Evolutionary conservation across 176 grass and related monocot species (phyloP).

Genomic region (Alopecurus myosuroides): DNA sequence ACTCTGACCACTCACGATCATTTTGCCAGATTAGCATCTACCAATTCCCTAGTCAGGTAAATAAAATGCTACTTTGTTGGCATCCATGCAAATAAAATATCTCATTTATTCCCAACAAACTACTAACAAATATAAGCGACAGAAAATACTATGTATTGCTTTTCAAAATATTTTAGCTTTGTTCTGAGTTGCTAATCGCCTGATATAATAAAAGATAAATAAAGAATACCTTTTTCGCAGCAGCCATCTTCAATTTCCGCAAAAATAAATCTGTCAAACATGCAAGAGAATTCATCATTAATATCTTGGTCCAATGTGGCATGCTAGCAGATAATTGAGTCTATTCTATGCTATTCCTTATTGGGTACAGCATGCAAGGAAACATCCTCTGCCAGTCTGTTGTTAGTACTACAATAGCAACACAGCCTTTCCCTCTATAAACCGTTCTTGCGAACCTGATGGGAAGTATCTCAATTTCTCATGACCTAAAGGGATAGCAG

Average conservation of each 20-base stretch:
- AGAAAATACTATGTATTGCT: not conserved
- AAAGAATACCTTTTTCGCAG: constrained; percentile 68
- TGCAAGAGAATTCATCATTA: constrained; percentile 18
- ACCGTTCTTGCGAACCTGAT: not conserved
- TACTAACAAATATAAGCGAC: not conserved
- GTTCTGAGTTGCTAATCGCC: not conserved
- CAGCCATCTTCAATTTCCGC: constrained; percentile 66
- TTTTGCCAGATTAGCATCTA: not conserved
- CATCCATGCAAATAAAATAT: not conserved
- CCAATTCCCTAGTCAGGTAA: not conserved
- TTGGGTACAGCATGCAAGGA: not conserved
- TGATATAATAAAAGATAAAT: not conserved
- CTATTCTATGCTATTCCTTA: not conserved
- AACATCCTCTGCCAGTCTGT: not conserved
- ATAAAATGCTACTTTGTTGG: not conserved
- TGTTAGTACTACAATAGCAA: not conserved
- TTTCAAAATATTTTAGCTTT: not conserved
- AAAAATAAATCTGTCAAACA: constrained; percentile 57
- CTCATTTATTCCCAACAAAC: not conserved
- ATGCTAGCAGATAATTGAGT: not conserved
- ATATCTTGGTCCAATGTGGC: not conserved
- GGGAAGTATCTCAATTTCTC: not conserved
- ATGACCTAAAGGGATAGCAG: not conserved
- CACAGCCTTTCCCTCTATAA: not conserved
- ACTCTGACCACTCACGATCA: not conserved